Evolutionary conservation across 2,329 filamentous ascomycete species (phyloP), one percentile per base, ranked within the genome.

Genomic region (Paecilomyces sp.): DNA sequence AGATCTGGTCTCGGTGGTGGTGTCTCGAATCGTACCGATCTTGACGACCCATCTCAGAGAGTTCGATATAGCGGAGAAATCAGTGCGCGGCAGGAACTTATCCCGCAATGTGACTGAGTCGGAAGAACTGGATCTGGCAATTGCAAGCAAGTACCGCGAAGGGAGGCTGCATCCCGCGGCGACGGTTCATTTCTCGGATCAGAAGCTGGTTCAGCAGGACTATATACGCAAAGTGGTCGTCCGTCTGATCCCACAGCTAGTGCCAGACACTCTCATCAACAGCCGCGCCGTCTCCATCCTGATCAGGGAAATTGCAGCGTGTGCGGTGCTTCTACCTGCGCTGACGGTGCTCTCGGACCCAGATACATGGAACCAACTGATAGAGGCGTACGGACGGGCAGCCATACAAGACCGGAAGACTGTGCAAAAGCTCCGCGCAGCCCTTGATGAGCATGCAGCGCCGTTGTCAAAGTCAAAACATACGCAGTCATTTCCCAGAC

Each of bases 331-430:
- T 41, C 87, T 86, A 51, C 94, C 94, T 0, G 79, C 95, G 24
- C 82, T 97, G 70, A 86, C 88, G 67, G 80, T 92, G 62, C 79
- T 99, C 18, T 85, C 90, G 4, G 93, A 99, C 66, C 92, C 95
- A 1, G 95, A 99, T 77, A 96, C 89, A 8, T 99, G 93, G 93
- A 97, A 99, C 69, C 92, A 97, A 73, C 76, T 96, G 61, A 91
- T 97, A 82, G 93, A 97, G 74, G 92, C 88, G 59, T 91, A 89
- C 74, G 87, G 92, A 18, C 87, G 90, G 56, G 88, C 89, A 28
- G 88, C 96, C 79, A 81, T 99, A 51, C 94, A 97, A 74, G 95
- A 99, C 72, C 86, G 95, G 41, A 97, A 96, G 63, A 97, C 92
- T 0, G 93, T 99, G 47, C 88, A 90, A 59, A 96, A 92, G 73